Evolutionary conservation across 495 filamentous ascomycete species (phyloP), one percentile per base, ranked within the genome.

Genomic region (Trichoderma gamsii): DNA sequence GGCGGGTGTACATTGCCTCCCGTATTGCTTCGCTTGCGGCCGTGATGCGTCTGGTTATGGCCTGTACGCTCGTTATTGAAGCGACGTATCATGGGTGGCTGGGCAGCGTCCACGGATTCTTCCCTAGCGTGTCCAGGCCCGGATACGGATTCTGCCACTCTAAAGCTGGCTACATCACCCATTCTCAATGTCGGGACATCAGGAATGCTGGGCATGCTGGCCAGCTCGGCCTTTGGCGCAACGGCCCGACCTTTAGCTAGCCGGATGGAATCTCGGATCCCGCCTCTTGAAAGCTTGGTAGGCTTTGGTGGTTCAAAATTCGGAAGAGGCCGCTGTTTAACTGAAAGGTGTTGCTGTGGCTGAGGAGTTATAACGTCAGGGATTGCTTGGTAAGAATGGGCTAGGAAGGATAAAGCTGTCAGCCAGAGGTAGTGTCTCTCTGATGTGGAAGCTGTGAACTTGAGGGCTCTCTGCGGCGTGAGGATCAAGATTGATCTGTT

Each of bases 381-480:
- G 43, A 89, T 88, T 64, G 88, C 85, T 73, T 88, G 89, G 29
- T 87, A 82, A 4, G 93, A 93, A 74, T 97, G 92, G 38, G 92
- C 92, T 49, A 99, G 81, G 83, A 97, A 99, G 1, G 93, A 97
- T 16, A 99, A 82, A 2, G 95, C 92, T 43, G 90, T 96, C 18
- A 99, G 80, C 95, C 95, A 99, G 68, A 97, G 83, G 71, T 96
- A 97, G 78, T 99, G 95, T 21, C 96, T 88, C 69, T 97, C 95
- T 38, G 86, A 80, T 16, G 85, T 88, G 18, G 85, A 79, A 16
- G 94, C 92, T 0, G 96, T 99, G 78, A 99, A 97, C 76, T 99
- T 99, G 65, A 99, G 86, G 38, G 95, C 95, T 69, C 95, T 86
- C 71, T 94, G 89, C 8, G 96, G 95, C 15, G 95, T 98, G 25